Evolutionary conservation across 768 basidiomycete species (phyloP).

Genomic region (Hypholoma fasciculare): DNA sequence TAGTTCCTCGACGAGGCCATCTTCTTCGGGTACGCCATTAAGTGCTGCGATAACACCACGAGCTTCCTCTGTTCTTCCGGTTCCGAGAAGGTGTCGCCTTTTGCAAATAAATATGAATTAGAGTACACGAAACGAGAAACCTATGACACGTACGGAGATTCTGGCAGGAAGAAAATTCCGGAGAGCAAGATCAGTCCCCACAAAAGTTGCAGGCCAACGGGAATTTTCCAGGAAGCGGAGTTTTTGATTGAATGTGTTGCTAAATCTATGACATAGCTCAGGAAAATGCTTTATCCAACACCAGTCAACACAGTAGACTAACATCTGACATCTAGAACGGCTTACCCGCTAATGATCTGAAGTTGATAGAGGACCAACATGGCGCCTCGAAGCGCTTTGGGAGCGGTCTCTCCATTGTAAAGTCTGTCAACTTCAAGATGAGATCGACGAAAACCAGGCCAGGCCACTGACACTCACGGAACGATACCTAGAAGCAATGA

Average conservation of each 20-base stretch:
- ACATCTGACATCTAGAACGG: neutral
- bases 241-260: slow-evolving; percentile 55
- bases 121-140: neutral
- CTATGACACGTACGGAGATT: slow-evolving; percentile 62
- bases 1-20: slow-evolving; percentile 56
- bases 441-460: slow-evolving; percentile 1
- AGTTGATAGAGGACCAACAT: slow-evolving; percentile 74
- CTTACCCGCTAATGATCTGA: slow-evolving; percentile 72
- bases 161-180: slow-evolving; percentile 75
- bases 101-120: neutral
- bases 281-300: slow-evolving; percentile 51
- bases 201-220: slow-evolving; percentile 72
- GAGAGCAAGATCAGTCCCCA: slow-evolving; percentile 69
- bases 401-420: slow-evolving; percentile 79
- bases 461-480: slow-evolving; percentile 32
- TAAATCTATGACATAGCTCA: slow-evolving; percentile 71
- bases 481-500: slow-evolving; percentile 42
- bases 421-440: slow-evolving; percentile 36
- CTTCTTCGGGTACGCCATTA: slow-evolving; percentile 61
- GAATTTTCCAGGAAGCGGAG: slow-evolving; percentile 73
- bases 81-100: slow-evolving; percentile 72
- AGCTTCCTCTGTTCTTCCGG: slow-evolving; percentile 52
- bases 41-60: slow-evolving; percentile 62
- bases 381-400: slow-evolving; percentile 72
- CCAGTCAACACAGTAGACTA: neutral